Conservation (phyloP, 768 basidiomycete species). For the Neoboletus subvelutipes region DNA sequence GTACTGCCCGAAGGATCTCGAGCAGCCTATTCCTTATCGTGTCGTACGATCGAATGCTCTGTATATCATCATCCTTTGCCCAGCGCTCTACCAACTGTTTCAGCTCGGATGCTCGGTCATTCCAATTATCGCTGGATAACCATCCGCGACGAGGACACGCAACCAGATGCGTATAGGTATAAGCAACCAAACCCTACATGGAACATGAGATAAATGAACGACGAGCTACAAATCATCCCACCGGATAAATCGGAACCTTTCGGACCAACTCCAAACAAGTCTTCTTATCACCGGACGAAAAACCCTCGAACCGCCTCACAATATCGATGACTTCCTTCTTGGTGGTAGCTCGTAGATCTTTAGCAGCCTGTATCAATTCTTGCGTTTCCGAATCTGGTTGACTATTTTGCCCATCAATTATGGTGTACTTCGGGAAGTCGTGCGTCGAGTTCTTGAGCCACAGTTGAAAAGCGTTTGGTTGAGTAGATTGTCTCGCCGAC, state of each 20-base stretch:
- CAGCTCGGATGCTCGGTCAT: slow-evolving; percentile 4
- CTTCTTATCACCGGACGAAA: slow-evolving; percentile 2
- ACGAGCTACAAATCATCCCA: slow-evolving; percentile 6
- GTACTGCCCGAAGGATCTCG: slow-evolving; percentile 17
- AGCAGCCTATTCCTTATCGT: slow-evolving; percentile 13
- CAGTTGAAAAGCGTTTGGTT: slow-evolving; percentile 13
- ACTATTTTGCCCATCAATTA: slow-evolving; percentile 16
- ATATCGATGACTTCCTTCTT: slow-evolving; percentile 16
- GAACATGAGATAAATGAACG: slow-evolving; percentile 6
- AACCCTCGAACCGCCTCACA: slow-evolving; percentile 18
- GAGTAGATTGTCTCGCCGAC: not conserved
- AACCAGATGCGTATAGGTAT: slow-evolving; percentile 28
- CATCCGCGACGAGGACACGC: slow-evolving; percentile 14
- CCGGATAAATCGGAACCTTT: slow-evolving; percentile 25
- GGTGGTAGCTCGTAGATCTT: slow-evolving; percentile 12
- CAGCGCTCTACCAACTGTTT: slow-evolving; percentile 9
- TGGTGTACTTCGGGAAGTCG: slow-evolving; percentile 15
- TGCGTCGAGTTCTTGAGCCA: slow-evolving; percentile 9
- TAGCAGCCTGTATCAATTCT: slow-evolving; percentile 2
- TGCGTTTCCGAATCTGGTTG: not conserved
- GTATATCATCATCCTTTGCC: not conserved
- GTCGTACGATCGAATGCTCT: slow-evolving; percentile 16
- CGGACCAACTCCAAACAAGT: slow-evolving; percentile 17
- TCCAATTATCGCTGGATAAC: slow-evolving; percentile 13
- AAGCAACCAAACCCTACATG: slow-evolving; percentile 28